Evolutionary conservation across 2,329 filamentous ascomycete species (phyloP).

Genomic region (Colletotrichum limetticola): DNA sequence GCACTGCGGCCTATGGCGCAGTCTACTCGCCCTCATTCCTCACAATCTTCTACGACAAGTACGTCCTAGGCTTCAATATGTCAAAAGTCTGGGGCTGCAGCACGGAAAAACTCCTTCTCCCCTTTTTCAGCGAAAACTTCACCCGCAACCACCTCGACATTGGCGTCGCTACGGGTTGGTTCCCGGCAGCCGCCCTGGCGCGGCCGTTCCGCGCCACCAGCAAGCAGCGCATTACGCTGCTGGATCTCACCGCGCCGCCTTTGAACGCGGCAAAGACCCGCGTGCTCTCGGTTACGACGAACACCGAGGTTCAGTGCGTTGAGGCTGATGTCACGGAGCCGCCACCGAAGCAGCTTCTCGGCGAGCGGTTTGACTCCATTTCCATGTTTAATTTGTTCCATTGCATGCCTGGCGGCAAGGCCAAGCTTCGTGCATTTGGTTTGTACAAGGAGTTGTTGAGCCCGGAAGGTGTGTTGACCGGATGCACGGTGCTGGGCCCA

Average conservation of each 20-base stretch:
- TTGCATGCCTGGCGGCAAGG: conserved; percentile 48
- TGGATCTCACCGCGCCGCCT: conserved; percentile 48
- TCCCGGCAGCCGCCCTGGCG: conserved; percentile 43
- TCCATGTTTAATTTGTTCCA: conserved; percentile 56
- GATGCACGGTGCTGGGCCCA: conserved; percentile 50
- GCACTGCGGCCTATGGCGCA: conserved; percentile 16
- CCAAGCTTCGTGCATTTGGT: conserved; percentile 45
- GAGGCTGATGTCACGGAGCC: conserved; percentile 49
- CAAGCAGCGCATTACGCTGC: conserved; percentile 45
- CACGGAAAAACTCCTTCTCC: conserved; percentile 42
- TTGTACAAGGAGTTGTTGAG: conserved; percentile 45
- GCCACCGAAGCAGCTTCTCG: conserved; percentile 40
- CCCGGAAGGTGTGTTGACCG: conserved; percentile 49
- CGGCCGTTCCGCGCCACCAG: conserved; percentile 31
- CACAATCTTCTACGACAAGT: conserved; percentile 43
- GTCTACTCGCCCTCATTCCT: conserved; percentile 30
- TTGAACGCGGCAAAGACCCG: conserved; percentile 43
- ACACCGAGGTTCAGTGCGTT: conserved; percentile 41
- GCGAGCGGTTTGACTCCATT: conserved; percentile 52
- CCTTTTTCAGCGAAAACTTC: conserved; percentile 48
- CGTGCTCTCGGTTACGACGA: conserved; percentile 38
- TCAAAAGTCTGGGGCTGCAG: conserved; percentile 49
- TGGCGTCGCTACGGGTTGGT: conserved; percentile 53
- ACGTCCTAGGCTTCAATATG: conserved; percentile 49
- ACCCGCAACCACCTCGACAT: conserved; percentile 50